phyloP scores from a whole-genome alignment of 2,329 filamentous ascomycete genomes.

The Neocucurbitaria cava region DNA sequence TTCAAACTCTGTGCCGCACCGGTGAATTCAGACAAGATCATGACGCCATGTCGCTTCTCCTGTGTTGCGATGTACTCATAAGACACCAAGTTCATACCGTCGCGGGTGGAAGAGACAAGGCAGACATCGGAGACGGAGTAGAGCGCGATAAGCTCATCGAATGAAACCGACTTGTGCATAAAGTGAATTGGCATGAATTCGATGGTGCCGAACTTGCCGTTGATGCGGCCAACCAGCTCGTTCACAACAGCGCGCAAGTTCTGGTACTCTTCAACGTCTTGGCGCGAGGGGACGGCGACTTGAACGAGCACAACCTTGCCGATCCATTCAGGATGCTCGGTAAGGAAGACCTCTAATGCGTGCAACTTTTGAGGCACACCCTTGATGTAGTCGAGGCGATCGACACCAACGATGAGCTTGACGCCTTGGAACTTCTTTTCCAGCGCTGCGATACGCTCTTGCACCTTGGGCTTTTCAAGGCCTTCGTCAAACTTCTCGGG shows the following conservation, averaged over 20 bases:
- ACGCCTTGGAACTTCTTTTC: constrained; percentile 93
- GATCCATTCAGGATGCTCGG: constrained; percentile 97
- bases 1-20: constrained; percentile 95
- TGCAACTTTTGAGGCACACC: constrained; percentile 97
- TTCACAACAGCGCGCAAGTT: constrained; percentile 95
- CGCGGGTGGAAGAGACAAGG: constrained; percentile 91
- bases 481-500: constrained; percentile 95
- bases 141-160: constrained; percentile 91
- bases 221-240: constrained; percentile 95
- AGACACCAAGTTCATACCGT: constrained; percentile 98
- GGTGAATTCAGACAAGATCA: constrained; percentile 96
- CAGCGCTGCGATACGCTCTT: constrained; percentile 83
- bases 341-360: constrained; percentile 94
- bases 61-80: constrained; percentile 98
- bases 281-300: constrained; percentile 90
- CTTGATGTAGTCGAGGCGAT: constrained; percentile 98
- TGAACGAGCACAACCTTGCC: constrained; percentile 96
- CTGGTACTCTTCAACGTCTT: constrained; percentile 98
- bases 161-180: constrained; percentile 93
- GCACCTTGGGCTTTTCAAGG: constrained; percentile 82
- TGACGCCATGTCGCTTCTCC: constrained; percentile 84
- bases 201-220: constrained; percentile 94
- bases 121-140: constrained; percentile 93
- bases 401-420: constrained; percentile 95
- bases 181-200: constrained; percentile 99